Evolutionary conservation across 345 rosid species (phyloP), one percentile per base, ranked within the genome.

Genomic region (Camelina neglecta): DNA sequence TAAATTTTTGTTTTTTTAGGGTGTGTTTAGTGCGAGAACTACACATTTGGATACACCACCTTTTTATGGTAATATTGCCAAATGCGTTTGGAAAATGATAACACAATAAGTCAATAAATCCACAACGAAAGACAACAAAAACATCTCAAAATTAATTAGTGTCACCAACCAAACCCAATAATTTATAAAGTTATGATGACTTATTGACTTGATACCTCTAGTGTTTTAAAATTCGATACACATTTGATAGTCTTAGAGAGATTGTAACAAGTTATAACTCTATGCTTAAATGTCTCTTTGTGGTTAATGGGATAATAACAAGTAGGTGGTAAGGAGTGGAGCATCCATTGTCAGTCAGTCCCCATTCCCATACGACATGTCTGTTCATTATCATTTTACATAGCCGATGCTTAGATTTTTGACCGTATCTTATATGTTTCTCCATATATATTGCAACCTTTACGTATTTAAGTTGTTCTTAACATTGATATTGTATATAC

Each of bases 361-460:
- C 61, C 69, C 26, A 24, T 55, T 54, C 69, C 61, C 63, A 63
- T 53, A 31, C 69, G 63, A 73, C 70, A 73, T 42, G 55, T 26
- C 41, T 53, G 26, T 63, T 51, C 54, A 41, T 9, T 10, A 49
- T 51, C 59, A 45, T n/a, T 29, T 33, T 47, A 38, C 12, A 36
- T 72, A 59, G 11, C 49, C 24, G 13, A 59, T 51, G 61, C 53
- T 61, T 71, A 36, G 18, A 36, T 38, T 61, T 24, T 31, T 51
- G 41, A 26, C 69, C 21, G 41, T 72, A 21, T 21, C 69, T 63
- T 53, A 11, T 72, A 13, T 42, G 7, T 72, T 18, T 42, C 20
- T 56, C 5, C 61, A 68, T 49, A 36, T 69, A 69, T 72, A 39
- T 63, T 29, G 41, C 60, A 51, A 72, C 60, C 49, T 13, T 21